Evolutionary conservation across 495 filamentous ascomycete genomes (phyloP).

Genomic region (Lepidopterella palustris): DNA sequence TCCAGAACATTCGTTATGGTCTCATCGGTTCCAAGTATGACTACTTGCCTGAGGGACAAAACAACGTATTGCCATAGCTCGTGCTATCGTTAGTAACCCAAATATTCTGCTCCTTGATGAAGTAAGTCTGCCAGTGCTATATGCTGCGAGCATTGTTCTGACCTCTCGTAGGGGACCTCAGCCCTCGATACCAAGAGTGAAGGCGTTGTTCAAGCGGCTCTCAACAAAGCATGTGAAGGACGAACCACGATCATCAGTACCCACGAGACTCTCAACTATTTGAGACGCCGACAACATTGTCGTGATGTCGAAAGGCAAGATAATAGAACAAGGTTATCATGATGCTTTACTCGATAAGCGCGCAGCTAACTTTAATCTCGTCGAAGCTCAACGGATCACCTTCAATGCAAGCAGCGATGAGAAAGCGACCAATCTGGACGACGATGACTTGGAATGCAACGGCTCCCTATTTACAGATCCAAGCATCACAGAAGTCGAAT

Average conservation of each 20-base stretch:
- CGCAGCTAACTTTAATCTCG: conserved; percentile 64
- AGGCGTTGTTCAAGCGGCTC: conserved; percentile 85
- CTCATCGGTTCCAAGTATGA: conserved; percentile 78
- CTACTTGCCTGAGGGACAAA: conserved; percentile 69
- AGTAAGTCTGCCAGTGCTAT: neutral
- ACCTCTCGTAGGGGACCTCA: conserved; percentile 55
- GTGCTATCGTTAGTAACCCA: conserved; percentile 87
- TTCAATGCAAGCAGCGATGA: conserved; percentile 44
- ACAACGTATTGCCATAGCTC: conserved; percentile 80
- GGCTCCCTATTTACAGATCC: neutral
- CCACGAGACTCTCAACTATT: conserved; percentile 87
- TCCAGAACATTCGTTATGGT: conserved; percentile 76
- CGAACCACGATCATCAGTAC: conserved; percentile 93
- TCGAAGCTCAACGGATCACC: conserved; percentile 72
- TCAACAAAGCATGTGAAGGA: conserved; percentile 82
- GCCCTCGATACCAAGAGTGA: conserved; percentile 95
- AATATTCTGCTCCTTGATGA: conserved; percentile 94
- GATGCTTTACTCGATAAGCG: conserved; percentile 54
- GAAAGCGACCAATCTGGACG: conserved; percentile 37
- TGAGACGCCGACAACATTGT: conserved; percentile 90
- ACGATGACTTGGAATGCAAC: conserved; percentile 26
- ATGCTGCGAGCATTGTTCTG: neutral
- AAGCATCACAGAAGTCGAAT: neutral
- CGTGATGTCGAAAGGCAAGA: conserved; percentile 72
- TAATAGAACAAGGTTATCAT: conserved; percentile 81